These are phyloP conservation scores for Lipomyces yamanashiensis DNA, from an alignment of 805 yeast species.

Conservation along the genomic window DNA sequence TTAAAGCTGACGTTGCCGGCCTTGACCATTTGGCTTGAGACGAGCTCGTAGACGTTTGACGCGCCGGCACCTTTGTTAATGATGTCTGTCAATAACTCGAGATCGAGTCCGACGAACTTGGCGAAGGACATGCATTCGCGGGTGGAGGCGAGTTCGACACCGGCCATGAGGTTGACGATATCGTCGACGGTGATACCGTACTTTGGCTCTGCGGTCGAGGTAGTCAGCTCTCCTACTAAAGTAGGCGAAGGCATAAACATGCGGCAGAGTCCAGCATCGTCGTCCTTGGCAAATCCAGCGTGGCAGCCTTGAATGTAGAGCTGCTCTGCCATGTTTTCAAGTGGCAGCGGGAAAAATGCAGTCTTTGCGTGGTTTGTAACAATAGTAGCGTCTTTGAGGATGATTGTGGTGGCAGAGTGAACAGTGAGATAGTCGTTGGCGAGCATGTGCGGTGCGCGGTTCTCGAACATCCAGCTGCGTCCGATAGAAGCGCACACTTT, in stretches of 20 bases:
- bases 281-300: constrained; percentile 22
- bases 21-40: constrained; percentile 20
- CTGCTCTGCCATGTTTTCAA: constrained; percentile 29
- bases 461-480: constrained; percentile 30
- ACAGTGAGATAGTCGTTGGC: constrained; percentile 29
- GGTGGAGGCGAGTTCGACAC: constrained; percentile 30
- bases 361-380: constrained; percentile 28
- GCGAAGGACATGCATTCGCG: constrained; percentile 33
- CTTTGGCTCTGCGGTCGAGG: constrained; percentile 16
- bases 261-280: constrained; percentile 32
- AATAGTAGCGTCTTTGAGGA: constrained; percentile 24
- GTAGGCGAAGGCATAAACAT: constrained; percentile 22
- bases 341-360: constrained; percentile 22
- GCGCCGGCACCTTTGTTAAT: constrained; percentile 31
- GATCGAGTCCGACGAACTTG: constrained; percentile 28
- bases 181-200: constrained; percentile 28
- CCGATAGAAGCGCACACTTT: constrained; percentile 17
- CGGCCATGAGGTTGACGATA: constrained; percentile 27
- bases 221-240: constrained; percentile 20
- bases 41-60: constrained; percentile 15
- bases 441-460: constrained; percentile 31
- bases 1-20: constrained; percentile 11
- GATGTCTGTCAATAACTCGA: constrained; percentile 23
- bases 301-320: constrained; percentile 19
- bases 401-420: constrained; percentile 31